phyloP scores from a whole-genome alignment of 2,329 filamentous ascomycete genomes.

The Colletotrichum lini region DNA sequence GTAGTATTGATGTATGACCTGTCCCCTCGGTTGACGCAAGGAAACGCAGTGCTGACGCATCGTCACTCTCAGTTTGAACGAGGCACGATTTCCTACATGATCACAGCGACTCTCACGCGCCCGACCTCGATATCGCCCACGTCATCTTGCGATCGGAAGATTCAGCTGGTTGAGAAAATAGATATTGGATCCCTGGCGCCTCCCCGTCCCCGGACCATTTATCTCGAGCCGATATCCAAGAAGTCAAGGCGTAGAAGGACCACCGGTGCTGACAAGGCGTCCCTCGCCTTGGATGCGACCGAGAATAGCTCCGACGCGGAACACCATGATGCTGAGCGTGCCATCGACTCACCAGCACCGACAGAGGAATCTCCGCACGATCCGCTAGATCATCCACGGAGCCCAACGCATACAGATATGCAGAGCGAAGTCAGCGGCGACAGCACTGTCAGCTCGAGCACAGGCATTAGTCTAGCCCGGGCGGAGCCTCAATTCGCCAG shows the following conservation, averaged over 20 bases:
- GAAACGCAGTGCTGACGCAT: constrained; percentile 25
- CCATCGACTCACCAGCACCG: constrained; percentile 57
- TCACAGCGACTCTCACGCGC: constrained; percentile 90
- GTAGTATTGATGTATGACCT: constrained; percentile 89
- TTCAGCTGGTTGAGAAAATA: constrained; percentile 84
- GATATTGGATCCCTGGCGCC: constrained; percentile 83
- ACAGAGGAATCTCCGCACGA: constrained; percentile 59
- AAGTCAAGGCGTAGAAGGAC: constrained; percentile 75
- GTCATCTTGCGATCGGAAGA: constrained; percentile 83
- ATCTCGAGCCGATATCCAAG: constrained; percentile 87
- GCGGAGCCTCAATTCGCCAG: constrained; percentile 38
- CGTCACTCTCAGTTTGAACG: constrained; percentile 82
- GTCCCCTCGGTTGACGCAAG: constrained; percentile 21
- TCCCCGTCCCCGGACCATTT: constrained; percentile 86
- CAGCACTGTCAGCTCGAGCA: constrained; percentile 78
- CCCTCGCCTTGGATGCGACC: constrained; percentile 59
- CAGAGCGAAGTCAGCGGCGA: constrained; percentile 80
- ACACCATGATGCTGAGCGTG: constrained; percentile 45
- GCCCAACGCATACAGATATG: constrained; percentile 65
- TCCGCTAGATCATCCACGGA: constrained; percentile 53
- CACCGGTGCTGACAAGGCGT: constrained; percentile 59
- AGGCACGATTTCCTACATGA: constrained; percentile 91
- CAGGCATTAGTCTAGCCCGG: constrained; percentile 66
- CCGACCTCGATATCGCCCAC: constrained; percentile 89
- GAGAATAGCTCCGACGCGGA: constrained; percentile 52